Conservation (phyloP, 2,329 filamentous ascomycete species). For the Drechslerella dactyloides region DNA sequence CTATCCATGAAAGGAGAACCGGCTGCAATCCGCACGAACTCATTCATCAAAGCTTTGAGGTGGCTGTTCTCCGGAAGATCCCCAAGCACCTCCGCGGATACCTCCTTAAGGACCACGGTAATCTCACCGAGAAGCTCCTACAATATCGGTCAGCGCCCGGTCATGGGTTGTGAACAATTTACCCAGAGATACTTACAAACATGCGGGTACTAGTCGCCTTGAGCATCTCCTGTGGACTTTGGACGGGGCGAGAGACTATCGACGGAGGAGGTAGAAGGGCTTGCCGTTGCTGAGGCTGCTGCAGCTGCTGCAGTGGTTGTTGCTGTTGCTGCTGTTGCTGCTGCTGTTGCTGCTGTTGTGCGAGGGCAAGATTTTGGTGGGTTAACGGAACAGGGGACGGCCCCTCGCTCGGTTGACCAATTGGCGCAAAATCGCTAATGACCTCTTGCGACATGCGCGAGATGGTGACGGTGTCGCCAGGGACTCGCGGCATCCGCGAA, state of each 20-base stretch:
- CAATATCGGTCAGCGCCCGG: constrained; percentile 4
- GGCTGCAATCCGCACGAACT: constrained; percentile 40
- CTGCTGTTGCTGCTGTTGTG: constrained; percentile 65
- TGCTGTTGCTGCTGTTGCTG: constrained; percentile 59
- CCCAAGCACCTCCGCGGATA: constrained; percentile 23
- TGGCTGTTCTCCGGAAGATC: constrained; percentile 42
- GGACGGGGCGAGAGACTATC: constrained; percentile 56
- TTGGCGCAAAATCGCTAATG: constrained; percentile 68
- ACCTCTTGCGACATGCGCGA: constrained; percentile 66
- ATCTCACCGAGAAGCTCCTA: constrained; percentile 42
- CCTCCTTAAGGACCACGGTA: constrained; percentile 32
- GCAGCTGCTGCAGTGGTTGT: constrained; percentile 52
- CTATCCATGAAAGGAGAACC: constrained; percentile 65
- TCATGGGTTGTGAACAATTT: no score
- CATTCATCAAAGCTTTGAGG: constrained; percentile 46
- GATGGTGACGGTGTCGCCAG: constrained; percentile 26
- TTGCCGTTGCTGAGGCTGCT: constrained; percentile 55
- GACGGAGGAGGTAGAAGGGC: constrained; percentile 58
- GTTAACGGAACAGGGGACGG: constrained; percentile 41
- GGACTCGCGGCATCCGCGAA: constrained; percentile 76
- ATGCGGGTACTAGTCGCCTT: constrained; percentile 42
- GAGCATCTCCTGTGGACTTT: constrained; percentile 57
- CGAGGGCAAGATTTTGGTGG: constrained; percentile 68
- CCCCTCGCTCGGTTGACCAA: constrained; percentile 55
- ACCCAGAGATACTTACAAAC: constrained; percentile 33